Conservation (phyloP, 192 early-diverging fungal species). For the Pilobolus umbonatus region DNA sequence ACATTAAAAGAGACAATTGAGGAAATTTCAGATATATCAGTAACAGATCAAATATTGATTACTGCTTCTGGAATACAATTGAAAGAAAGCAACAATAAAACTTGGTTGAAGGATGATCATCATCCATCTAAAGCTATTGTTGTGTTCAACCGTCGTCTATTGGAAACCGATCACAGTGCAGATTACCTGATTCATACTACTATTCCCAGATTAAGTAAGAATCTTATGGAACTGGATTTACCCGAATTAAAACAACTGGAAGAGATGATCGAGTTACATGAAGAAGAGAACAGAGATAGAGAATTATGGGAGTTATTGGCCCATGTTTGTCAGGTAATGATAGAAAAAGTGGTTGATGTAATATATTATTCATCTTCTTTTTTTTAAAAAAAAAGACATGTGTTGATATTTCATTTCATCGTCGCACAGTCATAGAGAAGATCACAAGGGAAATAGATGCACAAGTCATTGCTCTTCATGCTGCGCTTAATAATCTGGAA, state of each 20-base stretch:
- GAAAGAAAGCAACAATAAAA: background rate
- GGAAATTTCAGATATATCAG: background rate
- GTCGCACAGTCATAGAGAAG: background rate
- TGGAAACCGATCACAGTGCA: constrained; percentile 1
- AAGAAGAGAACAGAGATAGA: background rate
- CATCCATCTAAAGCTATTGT: background rate
- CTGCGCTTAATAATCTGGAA: constrained; percentile 12
- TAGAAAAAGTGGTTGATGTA: background rate
- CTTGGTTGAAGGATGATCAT: too few species aligned
- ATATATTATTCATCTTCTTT: background rate
- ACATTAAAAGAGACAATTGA: constrained; percentile 4
- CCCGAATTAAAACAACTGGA: constrained; percentile 3
- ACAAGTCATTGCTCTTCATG: background rate
- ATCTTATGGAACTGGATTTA: background rate
- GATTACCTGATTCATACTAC: background rate
- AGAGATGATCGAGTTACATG: background rate
- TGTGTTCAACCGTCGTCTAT: constrained; percentile 3
- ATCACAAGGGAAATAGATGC: constrained; percentile 9
- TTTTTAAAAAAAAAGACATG: background rate
- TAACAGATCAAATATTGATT: constrained; percentile 2
- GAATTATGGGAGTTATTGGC: background rate
- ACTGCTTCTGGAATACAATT: constrained; percentile 1
- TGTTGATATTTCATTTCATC: constrained; percentile 1
- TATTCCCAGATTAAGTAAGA: background rate
- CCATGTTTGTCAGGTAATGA: background rate